Percentiles rank a stretch among this genome's conserved stretches.
These are phyloP conservation scores for Umbellularia californica DNA, from an alignment of 164 flowering plant species.

Conservation along the genomic window DNA sequence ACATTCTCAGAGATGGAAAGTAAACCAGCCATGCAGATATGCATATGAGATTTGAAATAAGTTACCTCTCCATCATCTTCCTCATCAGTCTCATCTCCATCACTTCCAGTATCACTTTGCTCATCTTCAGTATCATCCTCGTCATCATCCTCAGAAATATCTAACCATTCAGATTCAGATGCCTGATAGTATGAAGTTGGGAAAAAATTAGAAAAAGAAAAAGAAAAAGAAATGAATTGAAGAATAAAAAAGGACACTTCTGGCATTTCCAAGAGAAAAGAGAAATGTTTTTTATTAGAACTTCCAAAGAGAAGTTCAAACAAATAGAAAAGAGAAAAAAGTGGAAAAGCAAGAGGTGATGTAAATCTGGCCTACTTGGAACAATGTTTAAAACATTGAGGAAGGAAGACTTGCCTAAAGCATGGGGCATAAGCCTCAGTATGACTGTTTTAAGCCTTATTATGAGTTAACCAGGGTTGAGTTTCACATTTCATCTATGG, in stretches of 20 bases:
- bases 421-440: too few species aligned
- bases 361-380: too few species aligned
- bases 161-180: slow-evolving; percentile 92
- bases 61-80: slow-evolving; percentile 50
- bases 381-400: too few species aligned
- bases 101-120: slow-evolving; percentile 31
- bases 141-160: slow-evolving; percentile 82
- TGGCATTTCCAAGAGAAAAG: not conserved
- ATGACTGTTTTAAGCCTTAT: too few species aligned
- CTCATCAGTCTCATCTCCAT: slow-evolving; percentile 59
- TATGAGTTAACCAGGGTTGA: too few species aligned
- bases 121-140: slow-evolving; percentile 63
- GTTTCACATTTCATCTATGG: too few species aligned
- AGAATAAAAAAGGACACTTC: not conserved
- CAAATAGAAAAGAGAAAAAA: too few species aligned
- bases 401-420: too few species aligned
- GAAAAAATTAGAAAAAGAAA: slow-evolving; percentile 24
- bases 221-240: not conserved
- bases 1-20: too few species aligned
- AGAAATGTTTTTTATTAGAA: too few species aligned
- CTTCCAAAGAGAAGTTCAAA: too few species aligned
- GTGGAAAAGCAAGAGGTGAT: too few species aligned
- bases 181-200: slow-evolving; percentile 41
- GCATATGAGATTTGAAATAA: not conserved
- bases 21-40: not conserved